phyloP scores from a whole-genome alignment of 306 rosid species.

The Cicer pinnatifidum region DNA sequence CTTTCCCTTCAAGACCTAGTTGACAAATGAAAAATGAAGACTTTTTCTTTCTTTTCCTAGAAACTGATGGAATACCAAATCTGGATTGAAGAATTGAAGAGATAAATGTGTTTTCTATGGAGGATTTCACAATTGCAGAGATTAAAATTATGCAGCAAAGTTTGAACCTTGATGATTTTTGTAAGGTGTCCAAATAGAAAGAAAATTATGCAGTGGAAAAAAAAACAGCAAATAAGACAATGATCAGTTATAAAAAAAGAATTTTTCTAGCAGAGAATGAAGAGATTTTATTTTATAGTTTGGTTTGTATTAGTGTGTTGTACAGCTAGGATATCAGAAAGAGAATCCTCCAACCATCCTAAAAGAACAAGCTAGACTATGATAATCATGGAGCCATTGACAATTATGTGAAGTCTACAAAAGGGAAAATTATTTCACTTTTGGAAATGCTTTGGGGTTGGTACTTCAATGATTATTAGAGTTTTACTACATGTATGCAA shows the following conservation, averaged over 20 bases:
- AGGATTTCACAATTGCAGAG: constrained; percentile 12
- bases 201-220: constrained; percentile 37
- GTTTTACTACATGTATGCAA: constrained; percentile 18
- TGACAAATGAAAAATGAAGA: not conserved
- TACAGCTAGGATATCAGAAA: constrained; percentile 47
- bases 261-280: constrained; percentile 35
- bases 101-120: constrained; percentile 1
- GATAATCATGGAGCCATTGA: constrained; percentile 35
- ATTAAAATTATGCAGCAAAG: constrained; percentile 16
- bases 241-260: constrained; percentile 36
- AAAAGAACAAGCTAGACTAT: constrained; percentile 39
- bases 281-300: constrained; percentile 27
- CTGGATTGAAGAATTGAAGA: not conserved
- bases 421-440: constrained; percentile 28
- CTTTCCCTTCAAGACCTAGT: too few species aligned
- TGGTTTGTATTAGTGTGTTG: constrained; percentile 40
- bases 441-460: constrained; percentile 16
- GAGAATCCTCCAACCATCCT: constrained; percentile 60
- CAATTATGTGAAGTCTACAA: constrained; percentile 44
- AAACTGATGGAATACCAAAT: not conserved
- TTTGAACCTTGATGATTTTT: too few species aligned
- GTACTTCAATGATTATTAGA: constrained; percentile 15
- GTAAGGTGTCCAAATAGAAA: constrained; percentile 16
- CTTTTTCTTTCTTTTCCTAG: not conserved
- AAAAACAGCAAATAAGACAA: constrained; percentile 42